phyloP scores from a whole-genome alignment of 176 grass and related monocot species.

The Oryza officinalis region DNA sequence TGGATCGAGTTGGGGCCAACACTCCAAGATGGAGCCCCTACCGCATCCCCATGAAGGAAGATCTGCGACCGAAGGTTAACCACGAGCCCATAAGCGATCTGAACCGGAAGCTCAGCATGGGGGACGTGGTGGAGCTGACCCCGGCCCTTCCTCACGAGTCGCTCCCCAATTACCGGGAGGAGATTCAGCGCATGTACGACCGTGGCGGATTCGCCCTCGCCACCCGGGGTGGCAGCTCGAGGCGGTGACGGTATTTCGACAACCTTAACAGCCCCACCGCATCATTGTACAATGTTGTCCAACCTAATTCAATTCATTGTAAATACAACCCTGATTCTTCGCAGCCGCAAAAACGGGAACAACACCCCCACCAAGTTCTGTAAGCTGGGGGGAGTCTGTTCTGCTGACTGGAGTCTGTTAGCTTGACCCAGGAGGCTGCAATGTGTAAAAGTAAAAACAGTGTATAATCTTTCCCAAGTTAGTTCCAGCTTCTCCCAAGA shows the following conservation, averaged over 20 bases:
- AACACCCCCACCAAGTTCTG: not conserved
- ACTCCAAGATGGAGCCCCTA: conserved; percentile 57
- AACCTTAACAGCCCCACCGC: conserved; percentile 9
- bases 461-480: conserved; percentile 28
- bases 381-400: not conserved
- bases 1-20: conserved; percentile 51
- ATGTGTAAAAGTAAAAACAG: conserved; percentile 27
- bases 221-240: conserved; percentile 33
- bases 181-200: conserved; percentile 91
- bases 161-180: conserved; percentile 60
- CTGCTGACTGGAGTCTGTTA: not conserved
- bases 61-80: conserved; percentile 69
- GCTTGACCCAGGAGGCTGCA: conserved; percentile 21
- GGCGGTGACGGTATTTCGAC: conserved; percentile 19
- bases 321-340: conserved; percentile 36
- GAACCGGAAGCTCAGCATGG: conserved; percentile 68
- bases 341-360: conserved; percentile 14
- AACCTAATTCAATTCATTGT: conserved; percentile 56
- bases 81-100: conserved; percentile 52
- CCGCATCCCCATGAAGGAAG: conserved; percentile 68
- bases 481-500: conserved; percentile 41
- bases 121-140: conserved; percentile 75
- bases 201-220: conserved; percentile 42
- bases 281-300: conserved; percentile 18
- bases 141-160: conserved; percentile 60